Percentiles rank a stretch among this genome's conserved stretches.
Evolutionary conservation across 371 early-diverging fungal genomes (phyloP).

Genomic region (Zychaea mexicana): DNA sequence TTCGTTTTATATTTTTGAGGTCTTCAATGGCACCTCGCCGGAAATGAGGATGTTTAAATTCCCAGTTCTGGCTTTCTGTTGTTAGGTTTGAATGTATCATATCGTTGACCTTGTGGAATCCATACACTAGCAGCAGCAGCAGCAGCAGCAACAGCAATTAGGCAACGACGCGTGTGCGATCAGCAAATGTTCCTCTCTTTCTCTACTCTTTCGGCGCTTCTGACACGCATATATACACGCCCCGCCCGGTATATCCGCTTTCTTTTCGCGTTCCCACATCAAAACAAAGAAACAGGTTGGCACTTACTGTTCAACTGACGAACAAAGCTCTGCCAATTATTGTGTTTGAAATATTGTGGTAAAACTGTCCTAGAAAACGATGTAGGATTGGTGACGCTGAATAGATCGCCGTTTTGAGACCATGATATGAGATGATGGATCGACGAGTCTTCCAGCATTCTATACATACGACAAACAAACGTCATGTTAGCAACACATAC

Average conservation of each 20-base stretch:
- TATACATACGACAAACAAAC: too few species aligned
- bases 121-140: constrained; percentile 53
- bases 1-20: constrained; percentile 66
- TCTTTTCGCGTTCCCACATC: too few species aligned
- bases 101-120: constrained; percentile 65
- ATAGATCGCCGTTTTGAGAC: constrained; percentile 64
- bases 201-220: too few species aligned
- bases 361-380: constrained; percentile 58
- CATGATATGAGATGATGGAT: constrained; percentile 61
- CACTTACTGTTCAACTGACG: constrained; percentile 78
- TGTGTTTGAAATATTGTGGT: constrained; percentile 86
- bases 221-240: too few species aligned
- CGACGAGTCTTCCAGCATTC: constrained; percentile 64
- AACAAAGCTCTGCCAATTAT: constrained; percentile 86
- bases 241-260: too few species aligned
- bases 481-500: too few species aligned
- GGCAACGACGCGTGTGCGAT: background rate
- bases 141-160: too few species aligned
- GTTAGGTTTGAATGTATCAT: constrained; percentile 61
- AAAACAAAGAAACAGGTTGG: background rate
- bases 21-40: constrained; percentile 57
- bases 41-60: constrained; percentile 70
- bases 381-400: constrained; percentile 66
- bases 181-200: too few species aligned
- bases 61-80: constrained; percentile 70